phyloP scores from a whole-genome alignment of 1,139 yeast species.

The Yamadazyma taylorii region DNA sequence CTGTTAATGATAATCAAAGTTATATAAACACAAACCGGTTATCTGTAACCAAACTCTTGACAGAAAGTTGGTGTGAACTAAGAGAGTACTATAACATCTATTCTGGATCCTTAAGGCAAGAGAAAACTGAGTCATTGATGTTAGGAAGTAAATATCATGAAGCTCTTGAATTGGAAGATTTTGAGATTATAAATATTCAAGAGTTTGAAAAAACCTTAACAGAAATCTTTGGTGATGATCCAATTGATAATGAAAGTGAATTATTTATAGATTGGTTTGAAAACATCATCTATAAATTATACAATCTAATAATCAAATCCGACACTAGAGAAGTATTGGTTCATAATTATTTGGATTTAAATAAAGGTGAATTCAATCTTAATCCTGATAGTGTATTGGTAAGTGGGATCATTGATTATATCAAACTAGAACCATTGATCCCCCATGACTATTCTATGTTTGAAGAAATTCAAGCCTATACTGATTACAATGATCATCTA shows the following conservation, averaged over 20 bases:
- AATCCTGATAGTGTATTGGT: conserved; percentile 37
- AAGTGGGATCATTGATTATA: conserved; percentile 64
- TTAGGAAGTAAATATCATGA: conserved; percentile 45
- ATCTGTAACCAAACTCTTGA: conserved; percentile 48
- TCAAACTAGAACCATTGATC: conserved; percentile 22
- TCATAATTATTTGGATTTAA: conserved; percentile 49
- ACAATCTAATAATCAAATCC: conserved; percentile 42
- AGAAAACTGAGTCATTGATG: conserved; percentile 31
- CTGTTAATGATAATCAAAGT: conserved; percentile 25
- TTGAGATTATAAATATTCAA: conserved; percentile 28
- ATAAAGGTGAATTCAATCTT: conserved; percentile 22
- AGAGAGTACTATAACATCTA: conserved; percentile 44
- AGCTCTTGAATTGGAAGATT: conserved; percentile 40
- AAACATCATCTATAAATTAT: conserved; percentile 31
- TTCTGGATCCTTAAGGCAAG: conserved; percentile 30
- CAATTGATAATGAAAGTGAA: conserved; percentile 23
- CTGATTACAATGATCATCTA: conserved; percentile 14
- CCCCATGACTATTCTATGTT: conserved; percentile 23
- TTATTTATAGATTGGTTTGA: conserved; percentile 36
- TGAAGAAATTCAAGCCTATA: conserved; percentile 21
- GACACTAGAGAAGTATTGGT: conserved; percentile 62
- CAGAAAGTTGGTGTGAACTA: conserved; percentile 55
- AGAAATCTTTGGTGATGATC: conserved; percentile 1
- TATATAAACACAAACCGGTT: conserved; percentile 32
- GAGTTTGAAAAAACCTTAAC: conserved; percentile 18